Base-by-base conservation (phyloP, 2,329 filamentous ascomycete species). In the Cladosporium sp. region DNA sequence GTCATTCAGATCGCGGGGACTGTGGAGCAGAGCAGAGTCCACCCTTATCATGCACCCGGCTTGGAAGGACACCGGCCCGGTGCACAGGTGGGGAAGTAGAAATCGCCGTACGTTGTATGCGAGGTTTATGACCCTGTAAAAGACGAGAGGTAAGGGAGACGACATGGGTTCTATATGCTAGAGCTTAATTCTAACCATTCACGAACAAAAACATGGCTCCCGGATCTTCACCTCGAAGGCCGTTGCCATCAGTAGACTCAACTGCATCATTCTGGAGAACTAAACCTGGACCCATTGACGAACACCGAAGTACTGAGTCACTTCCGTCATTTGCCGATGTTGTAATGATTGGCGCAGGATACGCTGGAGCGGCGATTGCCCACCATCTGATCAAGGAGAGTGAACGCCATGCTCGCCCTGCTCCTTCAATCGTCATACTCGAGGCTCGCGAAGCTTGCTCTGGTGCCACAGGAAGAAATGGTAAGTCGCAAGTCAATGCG, bases 391-490 rank as follows among this genome's bases (percentile, higher is more conserved):
- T 61, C 24, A 25, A 45, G 25, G 22, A 45, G 24, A 45, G 10
- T 25, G 36, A 25, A 36, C 28, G 45, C 17, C 28, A 24, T 20
- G 70, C 39, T 66, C 3, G 37, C n/a, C 15, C 73, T 42, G 75
- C 78, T 4, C 73, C 78, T 60, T 77, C 71, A 12, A 79, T 90
- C 7, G 76, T 90, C 10, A 80, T 91, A 75, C 76, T 91, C 8
- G 88, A 91, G 73, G 88, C 88, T 19, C 78, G 88, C 63, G 87
- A 91, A 75, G 87, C 84, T 8, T 90, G 87, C 66, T 90, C 82
- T 79, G 88, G 88, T 19, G 88, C 88, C n/a, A 91, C 88, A 0
- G 88, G 88, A 9, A 76, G 88, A 65, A 73, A 79, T 64, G 77
- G 76, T 53, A 72, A n/a, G 54, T 52, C 35, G 13, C n/a, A 3